A percentile compares a stretch with the other conserved stretches of the same genome.
Conservation (phyloP, 208 protist genomes). For the Angomonas ambiguus region DNA sequence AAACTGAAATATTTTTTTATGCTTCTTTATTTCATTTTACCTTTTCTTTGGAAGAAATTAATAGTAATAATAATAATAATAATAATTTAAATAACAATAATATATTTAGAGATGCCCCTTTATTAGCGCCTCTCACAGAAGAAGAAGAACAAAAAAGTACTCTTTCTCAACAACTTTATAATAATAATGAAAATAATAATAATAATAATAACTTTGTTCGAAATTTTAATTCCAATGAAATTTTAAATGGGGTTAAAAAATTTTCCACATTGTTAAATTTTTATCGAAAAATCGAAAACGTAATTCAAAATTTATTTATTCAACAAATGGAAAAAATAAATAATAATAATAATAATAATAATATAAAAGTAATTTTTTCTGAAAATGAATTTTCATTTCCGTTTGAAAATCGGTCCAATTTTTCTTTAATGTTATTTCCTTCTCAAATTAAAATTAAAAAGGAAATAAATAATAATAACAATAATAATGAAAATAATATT, state of each 20-base stretch:
- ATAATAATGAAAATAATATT: no score
- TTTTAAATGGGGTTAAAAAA: not conserved
- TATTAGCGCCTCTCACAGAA: no score
- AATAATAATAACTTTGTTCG: not conserved
- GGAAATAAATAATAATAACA: no score
- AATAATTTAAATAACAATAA: no score
- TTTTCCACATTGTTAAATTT: not conserved
- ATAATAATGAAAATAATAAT: not conserved
- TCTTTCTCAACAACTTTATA: not conserved
- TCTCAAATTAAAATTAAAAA: no score
- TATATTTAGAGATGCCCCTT: no score
- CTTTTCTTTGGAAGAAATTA: not conserved
- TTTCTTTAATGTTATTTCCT: no score
- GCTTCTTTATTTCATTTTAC: not conserved
- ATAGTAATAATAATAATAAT: slow-evolving; percentile 7
- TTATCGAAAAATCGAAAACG: not conserved
- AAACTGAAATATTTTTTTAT: not conserved
- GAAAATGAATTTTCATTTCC: no score
- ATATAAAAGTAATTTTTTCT: not conserved
- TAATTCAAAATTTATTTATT: slow-evolving; percentile 3
- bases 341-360: slow-evolving; percentile 11
- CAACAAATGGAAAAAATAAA: not conserved
- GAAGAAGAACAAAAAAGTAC: not conserved
- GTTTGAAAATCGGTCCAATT: no score
- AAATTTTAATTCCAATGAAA: not conserved